Evolutionary conservation across 306 rosid species (phyloP), one percentile per base, ranked within the genome.

Genomic region (Rubus parviflorus): DNA sequence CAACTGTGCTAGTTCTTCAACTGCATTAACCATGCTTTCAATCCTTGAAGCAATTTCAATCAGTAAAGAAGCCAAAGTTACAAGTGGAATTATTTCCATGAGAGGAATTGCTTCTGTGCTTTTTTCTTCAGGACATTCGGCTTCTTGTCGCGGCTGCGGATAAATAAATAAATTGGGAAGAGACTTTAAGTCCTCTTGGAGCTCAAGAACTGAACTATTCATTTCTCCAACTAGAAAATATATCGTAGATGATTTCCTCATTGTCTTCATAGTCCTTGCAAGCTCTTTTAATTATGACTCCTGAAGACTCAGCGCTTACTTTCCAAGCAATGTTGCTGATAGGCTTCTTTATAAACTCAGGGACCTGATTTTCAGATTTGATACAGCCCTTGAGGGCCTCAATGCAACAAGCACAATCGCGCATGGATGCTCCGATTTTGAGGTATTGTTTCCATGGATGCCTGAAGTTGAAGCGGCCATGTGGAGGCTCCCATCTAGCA

Each of bases 371-470:
- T 68, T 90, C 88, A 20, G 90, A 87, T 70, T 80, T 80, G 23
- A 89, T 69, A 72, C 90, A 92, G 40, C 90, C 94, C 65, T 90
- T 70, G 37, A 92, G 92, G 81, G 97, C 92, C 75, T 95, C 99
- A 3, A 92, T 74, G 79, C 92, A 88, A 5, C 86, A 88, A 73
- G 97, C 97, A 72, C 90, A 89, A 23, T 81, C 76, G 15, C 99
- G 92, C 97, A 92, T 80, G 46, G 88, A 79, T 3, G 91, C 88
- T 1, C 92, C 97, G 3, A 95, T 82, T 83, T 90, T 84, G 16
- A 90, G 90, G 83, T 95, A 90, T 63, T 85, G 91, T 51, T 82
- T 87, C 97, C 97, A 95, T 4, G 97, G 99, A n/a, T 95, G 99
- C 19, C 89, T 77, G 17, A 92, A 95, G 81, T 81, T 86, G 83